These are phyloP conservation scores for Firmiana major DNA, from an alignment of 345 rosid genomes.

Conservation along the genomic window DNA sequence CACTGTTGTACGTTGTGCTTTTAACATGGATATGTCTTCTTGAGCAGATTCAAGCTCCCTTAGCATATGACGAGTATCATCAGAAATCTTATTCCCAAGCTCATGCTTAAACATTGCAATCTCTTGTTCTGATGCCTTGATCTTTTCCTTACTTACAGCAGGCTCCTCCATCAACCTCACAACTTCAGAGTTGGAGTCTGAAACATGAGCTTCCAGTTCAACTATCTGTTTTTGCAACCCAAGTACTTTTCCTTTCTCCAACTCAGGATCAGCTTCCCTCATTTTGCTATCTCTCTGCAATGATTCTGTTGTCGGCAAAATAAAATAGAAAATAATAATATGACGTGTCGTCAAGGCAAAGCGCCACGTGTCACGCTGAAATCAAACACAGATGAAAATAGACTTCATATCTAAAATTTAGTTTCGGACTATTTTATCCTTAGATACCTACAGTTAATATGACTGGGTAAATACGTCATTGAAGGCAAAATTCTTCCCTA, in stretches of 20 bases:
- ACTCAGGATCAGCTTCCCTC: slow-evolving; percentile 30
- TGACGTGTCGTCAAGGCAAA: no score
- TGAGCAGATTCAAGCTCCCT: slow-evolving; percentile 4
- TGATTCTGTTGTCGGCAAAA: no score
- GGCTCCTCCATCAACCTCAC: slow-evolving; percentile 35
- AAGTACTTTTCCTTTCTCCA: slow-evolving; percentile 28
- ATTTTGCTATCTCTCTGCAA: slow-evolving; percentile 18
- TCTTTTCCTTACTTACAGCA: slow-evolving; percentile 26
- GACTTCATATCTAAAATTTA: no score
- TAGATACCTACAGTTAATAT: no score
- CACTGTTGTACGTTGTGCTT: slow-evolving; percentile 24
- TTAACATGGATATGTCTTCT: neutral
- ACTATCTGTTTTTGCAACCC: slow-evolving; percentile 30
- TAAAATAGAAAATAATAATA: no score
- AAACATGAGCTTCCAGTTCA: slow-evolving; percentile 35
- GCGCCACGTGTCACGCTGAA: no score
- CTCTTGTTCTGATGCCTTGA: slow-evolving; percentile 33
- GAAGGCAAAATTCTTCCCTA: no score
- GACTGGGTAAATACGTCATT: no score
- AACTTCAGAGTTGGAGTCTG: slow-evolving; percentile 23
- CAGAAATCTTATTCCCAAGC: neutral
- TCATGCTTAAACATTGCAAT: slow-evolving; percentile 28
- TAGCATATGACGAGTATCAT: neutral
- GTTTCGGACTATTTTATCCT: no score
- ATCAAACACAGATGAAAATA: no score